Base-by-base conservation (phyloP, 192 early-diverging fungal species). In the Mortierella claussenii region DNA sequence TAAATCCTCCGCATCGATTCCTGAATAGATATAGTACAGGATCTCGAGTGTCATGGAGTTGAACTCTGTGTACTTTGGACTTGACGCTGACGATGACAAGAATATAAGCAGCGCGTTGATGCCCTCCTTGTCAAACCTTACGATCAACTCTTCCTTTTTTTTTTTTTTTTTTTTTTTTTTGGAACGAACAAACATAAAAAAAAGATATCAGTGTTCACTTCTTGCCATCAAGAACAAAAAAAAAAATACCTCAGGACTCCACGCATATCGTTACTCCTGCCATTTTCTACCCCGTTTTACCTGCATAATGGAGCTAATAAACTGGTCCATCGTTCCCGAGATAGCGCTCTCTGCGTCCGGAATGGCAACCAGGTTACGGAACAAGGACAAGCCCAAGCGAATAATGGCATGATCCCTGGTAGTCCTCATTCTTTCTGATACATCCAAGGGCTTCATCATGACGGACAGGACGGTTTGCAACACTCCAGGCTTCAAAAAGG, bases 311-410 rank as follows among this genome's bases (percentile, higher is more conserved):
- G 90, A 80, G 28, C 87, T 84, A 31, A 86, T 51, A 40, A 89
- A 76, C 27, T 82, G 67, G 51, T 91, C 82, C 30, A 76, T 74
- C 20, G 83, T 84, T 23, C 89, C 79, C n/a, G 74, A 65, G 21
- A 86, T 69, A 12, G 89, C 85, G 2, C 83, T 79, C 44, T 89
- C 83, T 5, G 86, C 68, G 64, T 97, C 95, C 13, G 85, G 86
- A 32, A 95, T 95, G 11, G 91, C 91, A 17, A 93, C 83, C 40
- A 95, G 68, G 68, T 97, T 97, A 27, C 93, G 85, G 55, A 94
- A 88, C 12, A 96, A 79, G 15, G 89, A 87, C 27, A 97, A 65
- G 33, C 90, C 87, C 4, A 92, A 65, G n/a, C 89, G 83, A 47
- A 92, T 89, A 23, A 86, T 71, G 0, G 80, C 83, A 23, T 85